phyloP scores from a whole-genome alignment of 495 filamentous ascomycete species.

The Podospora bellae-mahoneyi region DNA sequence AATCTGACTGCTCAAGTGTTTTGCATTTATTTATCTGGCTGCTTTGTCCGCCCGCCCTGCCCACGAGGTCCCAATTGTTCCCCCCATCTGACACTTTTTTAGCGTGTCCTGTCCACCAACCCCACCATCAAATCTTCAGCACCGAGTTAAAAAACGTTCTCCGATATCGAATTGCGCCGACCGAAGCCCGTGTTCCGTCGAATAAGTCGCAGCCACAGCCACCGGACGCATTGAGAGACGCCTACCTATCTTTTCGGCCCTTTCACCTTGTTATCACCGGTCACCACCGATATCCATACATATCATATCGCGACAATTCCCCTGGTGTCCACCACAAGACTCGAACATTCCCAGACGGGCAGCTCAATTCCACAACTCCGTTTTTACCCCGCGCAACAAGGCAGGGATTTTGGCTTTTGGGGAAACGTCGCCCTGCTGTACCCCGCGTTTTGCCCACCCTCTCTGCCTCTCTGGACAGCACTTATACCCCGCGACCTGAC shows the following conservation, averaged over 20 bases:
- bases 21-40: slow-evolving; percentile 3
- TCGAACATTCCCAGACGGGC: not conserved
- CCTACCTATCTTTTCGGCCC: not conserved
- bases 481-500: not conserved
- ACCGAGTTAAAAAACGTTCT: not conserved
- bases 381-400: slow-evolving; percentile 7
- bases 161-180: not conserved
- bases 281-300: not conserved
- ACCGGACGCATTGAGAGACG: not conserved
- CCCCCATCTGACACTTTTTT: slow-evolving; percentile 4
- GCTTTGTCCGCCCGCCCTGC: not conserved
- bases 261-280: not conserved
- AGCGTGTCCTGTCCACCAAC: not conserved
- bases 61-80: not conserved
- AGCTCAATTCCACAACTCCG: not conserved
- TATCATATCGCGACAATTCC: not conserved
- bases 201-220: not conserved
- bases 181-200: not conserved
- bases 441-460: slow-evolving; percentile 12
- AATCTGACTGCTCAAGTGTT: not conserved
- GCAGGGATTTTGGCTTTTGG: not conserved
- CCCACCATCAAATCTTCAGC: not conserved
- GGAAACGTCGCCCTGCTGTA: slow-evolving; percentile 10
- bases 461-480: not conserved
- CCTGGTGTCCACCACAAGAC: not conserved